A percentile compares a stretch with the other conserved stretches of the same genome.
Conservation (phyloP, 2,329 filamentous ascomycete genomes). For the Blastomyces emzantsi region DNA sequence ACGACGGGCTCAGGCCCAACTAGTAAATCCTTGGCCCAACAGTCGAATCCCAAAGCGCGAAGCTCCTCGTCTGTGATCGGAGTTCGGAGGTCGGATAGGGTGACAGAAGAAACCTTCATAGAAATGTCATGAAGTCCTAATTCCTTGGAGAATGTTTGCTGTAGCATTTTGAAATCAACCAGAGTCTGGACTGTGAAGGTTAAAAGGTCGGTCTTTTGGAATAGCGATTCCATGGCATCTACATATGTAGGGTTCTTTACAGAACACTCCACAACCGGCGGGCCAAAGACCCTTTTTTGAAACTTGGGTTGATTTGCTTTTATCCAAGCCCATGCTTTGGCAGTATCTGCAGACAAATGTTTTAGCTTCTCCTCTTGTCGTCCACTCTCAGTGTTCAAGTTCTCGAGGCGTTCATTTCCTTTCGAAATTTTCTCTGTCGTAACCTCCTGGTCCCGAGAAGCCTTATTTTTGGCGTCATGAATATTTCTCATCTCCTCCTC, state of each 20-base stretch:
- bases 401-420: constrained; percentile 44
- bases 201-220: constrained; percentile 46
- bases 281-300: constrained; percentile 67
- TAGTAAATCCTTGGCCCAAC: constrained; percentile 69
- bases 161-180: constrained; percentile 65
- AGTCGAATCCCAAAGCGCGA: constrained; percentile 57
- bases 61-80: constrained; percentile 51
- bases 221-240: constrained; percentile 49
- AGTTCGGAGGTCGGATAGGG: constrained; percentile 47
- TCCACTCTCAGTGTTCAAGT: constrained; percentile 64
- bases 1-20: constrained; percentile 74
- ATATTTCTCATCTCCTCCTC: constrained; percentile 36
- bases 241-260: constrained; percentile 63
- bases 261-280: constrained; percentile 70
- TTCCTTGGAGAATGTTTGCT: constrained; percentile 52
- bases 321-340: constrained; percentile 72
- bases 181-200: constrained; percentile 66
- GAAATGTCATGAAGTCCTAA: constrained; percentile 62
- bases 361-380: constrained; percentile 61
- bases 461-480: constrained; percentile 26
- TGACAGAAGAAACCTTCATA: constrained; percentile 54
- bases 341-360: constrained; percentile 53
- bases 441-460: constrained; percentile 27
- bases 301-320: constrained; percentile 60
- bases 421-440: constrained; percentile 32